phyloP scores from a whole-genome alignment of 1,284 basidiomycete genomes.

The Anthracocystis panici-leucophaei region DNA sequence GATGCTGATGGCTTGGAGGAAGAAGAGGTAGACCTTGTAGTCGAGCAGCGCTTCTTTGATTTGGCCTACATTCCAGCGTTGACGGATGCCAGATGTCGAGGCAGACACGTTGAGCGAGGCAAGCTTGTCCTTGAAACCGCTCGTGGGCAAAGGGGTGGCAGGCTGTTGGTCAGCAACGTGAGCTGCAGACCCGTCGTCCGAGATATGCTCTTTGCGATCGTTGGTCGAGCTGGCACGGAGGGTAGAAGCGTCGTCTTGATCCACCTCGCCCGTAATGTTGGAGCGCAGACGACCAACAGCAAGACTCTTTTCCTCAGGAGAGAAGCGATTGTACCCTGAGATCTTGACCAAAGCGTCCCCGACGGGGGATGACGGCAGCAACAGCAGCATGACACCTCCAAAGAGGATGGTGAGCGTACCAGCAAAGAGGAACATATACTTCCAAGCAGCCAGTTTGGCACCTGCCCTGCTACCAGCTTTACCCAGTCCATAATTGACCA shows the following conservation, averaged over 20 bases:
- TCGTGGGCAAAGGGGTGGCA: slow-evolving; percentile 21
- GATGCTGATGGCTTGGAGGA: slow-evolving; percentile 70
- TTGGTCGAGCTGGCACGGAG: slow-evolving; percentile 20
- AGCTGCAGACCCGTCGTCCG: slow-evolving; percentile 12
- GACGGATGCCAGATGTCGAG: slow-evolving; percentile 37
- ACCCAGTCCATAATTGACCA: slow-evolving; percentile 73
- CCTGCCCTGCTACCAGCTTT: slow-evolving; percentile 63
- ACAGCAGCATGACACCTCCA: slow-evolving; percentile 70
- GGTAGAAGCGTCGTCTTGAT: slow-evolving; percentile 60
- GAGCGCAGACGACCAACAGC: slow-evolving; percentile 69
- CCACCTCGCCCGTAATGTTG: slow-evolving; percentile 69
- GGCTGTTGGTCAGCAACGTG: slow-evolving; percentile 1
- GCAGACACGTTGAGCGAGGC: slow-evolving; percentile 45
- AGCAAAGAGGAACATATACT: slow-evolving; percentile 73
- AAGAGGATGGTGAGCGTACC: slow-evolving; percentile 72
- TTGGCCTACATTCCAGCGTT: slow-evolving; percentile 69
- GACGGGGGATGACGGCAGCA: slow-evolving; percentile 72
- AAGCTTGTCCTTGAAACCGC: slow-evolving; percentile 33
- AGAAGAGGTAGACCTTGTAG: slow-evolving; percentile 72
- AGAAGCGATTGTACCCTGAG: slow-evolving; percentile 55
- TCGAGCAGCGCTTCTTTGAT: slow-evolving; percentile 71
- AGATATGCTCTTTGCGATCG: slow-evolving; percentile 13
- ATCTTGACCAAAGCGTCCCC: slow-evolving; percentile 48
- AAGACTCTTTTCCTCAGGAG: slow-evolving; percentile 37
- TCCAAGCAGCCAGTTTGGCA: slow-evolving; percentile 71